Evolutionary conservation across 2,329 filamentous ascomycete species (phyloP).

Genomic region (Fusarium paranaense): DNA sequence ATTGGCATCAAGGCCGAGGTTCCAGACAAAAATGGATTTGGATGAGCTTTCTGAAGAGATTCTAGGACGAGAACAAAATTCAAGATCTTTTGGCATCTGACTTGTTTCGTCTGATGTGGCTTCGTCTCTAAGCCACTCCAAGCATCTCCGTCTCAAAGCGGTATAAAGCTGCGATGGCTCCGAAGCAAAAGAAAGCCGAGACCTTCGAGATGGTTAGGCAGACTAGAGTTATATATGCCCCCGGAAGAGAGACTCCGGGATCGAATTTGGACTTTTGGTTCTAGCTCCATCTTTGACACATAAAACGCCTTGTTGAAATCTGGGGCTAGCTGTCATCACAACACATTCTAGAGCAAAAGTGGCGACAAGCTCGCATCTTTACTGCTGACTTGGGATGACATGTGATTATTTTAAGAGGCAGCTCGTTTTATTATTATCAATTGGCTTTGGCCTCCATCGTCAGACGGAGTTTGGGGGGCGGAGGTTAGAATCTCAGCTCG

Average conservation of each 20-base stretch:
- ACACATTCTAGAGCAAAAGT: neutral
- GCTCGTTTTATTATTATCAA: neutral
- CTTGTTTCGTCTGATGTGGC: neutral
- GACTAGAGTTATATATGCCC: neutral
- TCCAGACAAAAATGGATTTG: neutral
- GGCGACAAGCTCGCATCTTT: neutral
- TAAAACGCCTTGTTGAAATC: neutral
- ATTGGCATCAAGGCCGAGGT: neutral
- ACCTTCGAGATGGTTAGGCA: neutral
- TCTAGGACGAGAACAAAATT: neutral
- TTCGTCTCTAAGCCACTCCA: neutral
- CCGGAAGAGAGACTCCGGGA: neutral
- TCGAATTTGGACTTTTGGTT: neutral
- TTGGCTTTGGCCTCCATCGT: neutral
- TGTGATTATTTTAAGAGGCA: neutral
- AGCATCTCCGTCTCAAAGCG: neutral
- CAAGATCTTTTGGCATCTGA: neutral
- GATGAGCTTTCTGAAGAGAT: neutral
- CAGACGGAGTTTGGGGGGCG: neutral
- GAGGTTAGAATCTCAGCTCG: neutral
- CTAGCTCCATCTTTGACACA: neutral
- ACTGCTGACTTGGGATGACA: neutral
- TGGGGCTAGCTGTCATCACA: neutral
- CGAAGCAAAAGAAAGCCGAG: neutral
- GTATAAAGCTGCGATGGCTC: neutral